These are phyloP conservation scores for Eucalyptus curtisii DNA, from an alignment of 345 rosid species.

Conservation along the genomic window DNA sequence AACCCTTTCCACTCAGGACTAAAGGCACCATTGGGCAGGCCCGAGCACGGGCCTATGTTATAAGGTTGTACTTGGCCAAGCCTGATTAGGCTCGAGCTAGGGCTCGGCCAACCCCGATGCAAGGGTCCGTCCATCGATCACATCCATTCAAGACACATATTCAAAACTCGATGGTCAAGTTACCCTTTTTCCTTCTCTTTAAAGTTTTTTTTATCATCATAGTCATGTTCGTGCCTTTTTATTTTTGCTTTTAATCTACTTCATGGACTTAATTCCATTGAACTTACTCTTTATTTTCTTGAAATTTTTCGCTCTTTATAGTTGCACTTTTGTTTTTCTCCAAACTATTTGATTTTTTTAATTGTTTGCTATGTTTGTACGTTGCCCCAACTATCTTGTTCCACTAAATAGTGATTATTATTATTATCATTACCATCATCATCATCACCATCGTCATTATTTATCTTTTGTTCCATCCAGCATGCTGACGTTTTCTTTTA, in stretches of 20 bases:
- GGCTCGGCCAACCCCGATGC: background rate
- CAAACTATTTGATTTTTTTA: background rate
- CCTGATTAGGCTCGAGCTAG: too few species aligned
- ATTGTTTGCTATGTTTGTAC: background rate
- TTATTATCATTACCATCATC: too few species aligned
- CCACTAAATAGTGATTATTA: too few species aligned
- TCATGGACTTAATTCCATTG: background rate
- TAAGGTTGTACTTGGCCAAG: too few species aligned
- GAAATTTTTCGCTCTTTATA: background rate
- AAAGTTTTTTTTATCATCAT: background rate
- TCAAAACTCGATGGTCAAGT: background rate
- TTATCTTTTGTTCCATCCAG: background rate
- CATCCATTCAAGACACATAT: background rate
- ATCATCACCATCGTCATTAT: too few species aligned
- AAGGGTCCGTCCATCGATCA: accelerated
- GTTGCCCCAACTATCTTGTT: background rate
- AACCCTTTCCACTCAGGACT: background rate
- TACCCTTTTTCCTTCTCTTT: background rate
- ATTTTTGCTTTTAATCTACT: background rate
- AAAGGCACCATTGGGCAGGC: too few species aligned
- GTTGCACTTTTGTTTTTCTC: background rate
- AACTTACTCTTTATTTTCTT: background rate
- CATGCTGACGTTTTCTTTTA: background rate
- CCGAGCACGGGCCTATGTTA: too few species aligned
- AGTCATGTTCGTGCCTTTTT: background rate